phyloP scores from a whole-genome alignment of 129 eudicot genomes.

The Pulicaria dysenterica region DNA sequence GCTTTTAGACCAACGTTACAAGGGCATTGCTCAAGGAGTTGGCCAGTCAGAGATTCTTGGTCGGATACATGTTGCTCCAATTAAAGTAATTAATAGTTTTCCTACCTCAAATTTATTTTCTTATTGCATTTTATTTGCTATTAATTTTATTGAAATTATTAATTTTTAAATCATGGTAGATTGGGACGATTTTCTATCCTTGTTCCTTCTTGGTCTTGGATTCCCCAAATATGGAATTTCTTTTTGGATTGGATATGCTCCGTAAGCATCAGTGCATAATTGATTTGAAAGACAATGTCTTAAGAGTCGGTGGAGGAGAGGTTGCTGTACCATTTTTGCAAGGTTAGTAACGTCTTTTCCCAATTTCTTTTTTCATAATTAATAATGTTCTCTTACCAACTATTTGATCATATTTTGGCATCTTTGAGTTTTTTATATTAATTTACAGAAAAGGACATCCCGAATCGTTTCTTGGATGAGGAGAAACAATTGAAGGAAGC shows the following conservation, averaged over 20 bases:
- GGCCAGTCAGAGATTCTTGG: constrained; percentile 95
- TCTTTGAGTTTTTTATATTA: neutral
- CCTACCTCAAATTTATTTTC: neutral
- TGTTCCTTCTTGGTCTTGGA: constrained; percentile 92
- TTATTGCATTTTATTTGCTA: neutral
- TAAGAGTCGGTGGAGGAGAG: constrained; percentile 99
- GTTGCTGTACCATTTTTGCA: constrained; percentile 89
- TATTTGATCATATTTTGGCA: neutral
- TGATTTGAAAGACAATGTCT: constrained; percentile 90
- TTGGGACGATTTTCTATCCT: constrained; percentile 81
- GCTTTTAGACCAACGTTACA: constrained; percentile 85
- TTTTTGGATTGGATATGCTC: constrained; percentile 96
- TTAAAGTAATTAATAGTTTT: constrained; percentile 55
- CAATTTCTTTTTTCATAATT: neutral
- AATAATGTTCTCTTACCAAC: neutral
- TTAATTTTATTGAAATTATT: neutral
- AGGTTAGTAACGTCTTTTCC: constrained; percentile 41
- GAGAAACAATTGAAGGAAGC: constrained; percentile 75
- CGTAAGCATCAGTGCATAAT: constrained; percentile 95
- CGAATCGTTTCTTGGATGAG: constrained; percentile 69
- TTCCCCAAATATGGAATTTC: constrained; percentile 96
- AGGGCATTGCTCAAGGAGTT: constrained; percentile 97
- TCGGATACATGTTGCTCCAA: constrained; percentile 95
- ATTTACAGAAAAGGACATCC: constrained; percentile 87
- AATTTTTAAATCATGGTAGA: constrained; percentile 43